Conservation (phyloP, 2,329 filamentous ascomycete genomes). For the Triangularia verruculosa region DNA sequence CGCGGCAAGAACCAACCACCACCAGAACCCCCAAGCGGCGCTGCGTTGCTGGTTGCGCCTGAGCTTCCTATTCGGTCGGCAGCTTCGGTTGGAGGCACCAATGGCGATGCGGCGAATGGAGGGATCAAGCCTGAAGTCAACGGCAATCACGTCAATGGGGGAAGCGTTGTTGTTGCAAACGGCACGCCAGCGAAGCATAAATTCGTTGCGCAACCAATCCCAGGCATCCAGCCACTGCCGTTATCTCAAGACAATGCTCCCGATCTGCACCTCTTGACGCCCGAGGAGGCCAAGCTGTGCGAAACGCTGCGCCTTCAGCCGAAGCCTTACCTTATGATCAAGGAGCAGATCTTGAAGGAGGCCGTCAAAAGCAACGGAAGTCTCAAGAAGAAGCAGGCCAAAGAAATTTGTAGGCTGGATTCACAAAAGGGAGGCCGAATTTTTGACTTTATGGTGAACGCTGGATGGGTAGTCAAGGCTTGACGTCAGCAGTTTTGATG, state of each 20-base stretch:
- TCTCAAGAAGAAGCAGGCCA: slow-evolving; percentile 91
- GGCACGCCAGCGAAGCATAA: slow-evolving; percentile 46
- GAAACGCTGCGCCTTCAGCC: slow-evolving; percentile 80
- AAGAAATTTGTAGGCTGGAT: slow-evolving; percentile 80
- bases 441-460: slow-evolving; percentile 92
- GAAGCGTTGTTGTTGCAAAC: slow-evolving; percentile 31
- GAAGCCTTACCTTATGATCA: slow-evolving; percentile 93
- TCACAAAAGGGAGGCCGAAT: slow-evolving; percentile 79
- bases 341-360: slow-evolving; percentile 87
- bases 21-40: slow-evolving; percentile 70
- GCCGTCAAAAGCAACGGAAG: slow-evolving; percentile 83
- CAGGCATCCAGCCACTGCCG: slow-evolving; percentile 61
- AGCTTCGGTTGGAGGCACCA: slow-evolving; percentile 31
- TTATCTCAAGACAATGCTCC: slow-evolving; percentile 73
- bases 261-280: slow-evolving; percentile 80
- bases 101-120: slow-evolving; percentile 41
- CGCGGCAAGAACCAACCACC: slow-evolving; percentile 64
- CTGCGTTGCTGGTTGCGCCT: slow-evolving; percentile 72
- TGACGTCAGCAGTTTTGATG: slow-evolving; percentile 5
- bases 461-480: slow-evolving; percentile 86
- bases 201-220: slow-evolving; percentile 54
- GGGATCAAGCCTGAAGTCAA: slow-evolving; percentile 34
- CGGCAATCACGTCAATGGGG: slow-evolving; percentile 37
- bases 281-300: slow-evolving; percentile 83
- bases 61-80: slow-evolving; percentile 66